Evolutionary conservation across 2,329 filamentous ascomycete species (phyloP).

Genomic region (Curvularia sp.): DNA sequence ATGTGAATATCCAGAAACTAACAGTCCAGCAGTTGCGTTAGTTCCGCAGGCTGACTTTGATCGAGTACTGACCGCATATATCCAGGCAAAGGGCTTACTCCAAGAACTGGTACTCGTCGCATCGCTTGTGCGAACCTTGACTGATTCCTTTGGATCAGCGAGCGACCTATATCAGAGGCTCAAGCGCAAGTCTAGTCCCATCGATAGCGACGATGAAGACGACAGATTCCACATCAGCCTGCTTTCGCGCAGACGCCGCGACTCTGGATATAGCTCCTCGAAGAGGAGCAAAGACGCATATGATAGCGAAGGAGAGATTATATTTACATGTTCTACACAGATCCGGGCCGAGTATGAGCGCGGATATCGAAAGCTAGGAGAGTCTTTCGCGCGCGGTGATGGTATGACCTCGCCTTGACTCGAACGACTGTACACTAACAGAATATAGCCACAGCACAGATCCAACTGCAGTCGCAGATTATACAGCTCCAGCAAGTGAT

Average conservation of each 20-base stretch:
- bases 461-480: conserved; percentile 43
- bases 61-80: conserved; percentile 12
- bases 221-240: conserved; percentile 5
- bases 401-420: conserved; percentile 23
- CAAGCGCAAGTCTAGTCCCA: conserved; percentile 29
- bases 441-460: conserved; percentile 34
- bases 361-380: conserved; percentile 38
- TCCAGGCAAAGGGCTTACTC: conserved; percentile 35
- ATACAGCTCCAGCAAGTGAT: conserved; percentile 42
- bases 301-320: conserved; percentile 41
- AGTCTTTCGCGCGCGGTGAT: conserved; percentile 43
- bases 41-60: not conserved
- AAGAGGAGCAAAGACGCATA: conserved; percentile 25
- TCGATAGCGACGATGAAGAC: conserved; percentile 25
- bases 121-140: conserved; percentile 40
- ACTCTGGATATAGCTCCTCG: conserved; percentile 27
- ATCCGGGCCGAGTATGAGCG: conserved; percentile 40
- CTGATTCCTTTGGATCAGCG: conserved; percentile 41
- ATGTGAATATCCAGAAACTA: not conserved
- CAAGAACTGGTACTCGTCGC: conserved; percentile 39
- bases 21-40: not conserved
- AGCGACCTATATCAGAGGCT: conserved; percentile 42
- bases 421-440: conserved; percentile 10
- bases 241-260: conserved; percentile 19
- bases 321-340: conserved; percentile 33